Evolutionary conservation across 148 eudicot species (phyloP).

Genomic region (Oxyria digyna): DNA sequence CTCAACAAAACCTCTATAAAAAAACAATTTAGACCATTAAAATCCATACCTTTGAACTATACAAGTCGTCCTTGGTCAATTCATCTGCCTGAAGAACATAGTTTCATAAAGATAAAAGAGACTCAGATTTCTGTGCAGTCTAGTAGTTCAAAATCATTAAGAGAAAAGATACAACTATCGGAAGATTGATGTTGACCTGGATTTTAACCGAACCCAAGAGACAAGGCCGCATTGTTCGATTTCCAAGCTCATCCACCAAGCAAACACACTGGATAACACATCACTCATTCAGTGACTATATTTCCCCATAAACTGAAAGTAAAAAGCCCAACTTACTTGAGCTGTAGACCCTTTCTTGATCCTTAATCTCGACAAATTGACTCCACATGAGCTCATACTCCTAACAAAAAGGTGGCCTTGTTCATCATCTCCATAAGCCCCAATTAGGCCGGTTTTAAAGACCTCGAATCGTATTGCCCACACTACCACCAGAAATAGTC

Average conservation of each 20-base stretch:
- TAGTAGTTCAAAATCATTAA: neutral
- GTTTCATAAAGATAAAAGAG: neutral
- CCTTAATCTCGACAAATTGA: conserved; percentile 60
- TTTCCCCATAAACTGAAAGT: neutral
- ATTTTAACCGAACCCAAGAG: conserved; percentile 71
- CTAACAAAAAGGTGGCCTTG: conserved; percentile 52
- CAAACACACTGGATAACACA: conserved; percentile 63
- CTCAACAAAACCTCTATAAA: no score
- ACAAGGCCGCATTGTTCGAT: conserved; percentile 95
- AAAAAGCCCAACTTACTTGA: conserved; percentile 39
- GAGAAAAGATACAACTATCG: neutral
- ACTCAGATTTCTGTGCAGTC: neutral
- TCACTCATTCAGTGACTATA: neutral
- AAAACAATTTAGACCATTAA: neutral
- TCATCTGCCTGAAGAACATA: conserved; percentile 56
- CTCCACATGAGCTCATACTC: conserved; percentile 50
- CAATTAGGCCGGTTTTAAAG: conserved; percentile 71
- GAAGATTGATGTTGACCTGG: conserved; percentile 37
- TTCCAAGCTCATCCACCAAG: conserved; percentile 80
- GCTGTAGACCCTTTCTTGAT: conserved; percentile 56
- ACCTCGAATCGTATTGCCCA: conserved; percentile 91
- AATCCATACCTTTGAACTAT: conserved; percentile 72
- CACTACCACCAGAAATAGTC: conserved; percentile 93
- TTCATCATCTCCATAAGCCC: conserved; percentile 89
- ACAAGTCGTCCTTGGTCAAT: conserved; percentile 53